phyloP scores from a whole-genome alignment of 1,139 yeast species.

The Pichia sp. region DNA sequence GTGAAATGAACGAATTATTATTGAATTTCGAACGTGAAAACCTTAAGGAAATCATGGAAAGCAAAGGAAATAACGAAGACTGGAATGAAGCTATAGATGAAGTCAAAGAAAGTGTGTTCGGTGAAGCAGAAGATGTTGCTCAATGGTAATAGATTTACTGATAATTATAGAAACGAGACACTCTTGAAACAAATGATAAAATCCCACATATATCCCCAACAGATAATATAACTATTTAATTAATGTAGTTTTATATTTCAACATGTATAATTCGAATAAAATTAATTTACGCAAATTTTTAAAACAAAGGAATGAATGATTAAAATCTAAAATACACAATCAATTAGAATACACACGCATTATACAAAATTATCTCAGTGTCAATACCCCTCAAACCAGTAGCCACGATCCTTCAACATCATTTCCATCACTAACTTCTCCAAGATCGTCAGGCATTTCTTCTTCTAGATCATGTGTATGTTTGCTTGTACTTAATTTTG shows the following conservation, averaged over 20 bases:
- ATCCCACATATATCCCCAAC: neutral
- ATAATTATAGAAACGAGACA: neutral
- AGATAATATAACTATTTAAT: neutral
- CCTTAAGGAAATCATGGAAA: constrained; percentile 54
- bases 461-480: constrained; percentile 15
- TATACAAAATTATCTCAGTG: too few species aligned
- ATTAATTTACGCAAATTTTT: too few species aligned
- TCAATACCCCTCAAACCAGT: constrained; percentile 23
- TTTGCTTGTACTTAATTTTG: constrained; percentile 39
- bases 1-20: constrained; percentile 71
- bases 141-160: constrained; percentile 57
- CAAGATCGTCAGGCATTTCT: constrained; percentile 5
- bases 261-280: too few species aligned
- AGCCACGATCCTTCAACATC: constrained; percentile 35
- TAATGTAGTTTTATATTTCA: too few species aligned
- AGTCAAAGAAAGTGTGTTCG: constrained; percentile 75
- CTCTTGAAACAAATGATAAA: neutral
- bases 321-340: neutral
- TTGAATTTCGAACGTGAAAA: constrained; percentile 58
- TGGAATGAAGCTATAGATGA: constrained; percentile 54
- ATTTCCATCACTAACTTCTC: constrained; percentile 1
- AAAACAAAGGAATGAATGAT: neutral
- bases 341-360: neutral
- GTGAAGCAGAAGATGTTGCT: constrained; percentile 92
- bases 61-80: constrained; percentile 44